Evolutionary conservation across 805 yeast species (phyloP).

Genomic region (Kuraishia cidri): DNA sequence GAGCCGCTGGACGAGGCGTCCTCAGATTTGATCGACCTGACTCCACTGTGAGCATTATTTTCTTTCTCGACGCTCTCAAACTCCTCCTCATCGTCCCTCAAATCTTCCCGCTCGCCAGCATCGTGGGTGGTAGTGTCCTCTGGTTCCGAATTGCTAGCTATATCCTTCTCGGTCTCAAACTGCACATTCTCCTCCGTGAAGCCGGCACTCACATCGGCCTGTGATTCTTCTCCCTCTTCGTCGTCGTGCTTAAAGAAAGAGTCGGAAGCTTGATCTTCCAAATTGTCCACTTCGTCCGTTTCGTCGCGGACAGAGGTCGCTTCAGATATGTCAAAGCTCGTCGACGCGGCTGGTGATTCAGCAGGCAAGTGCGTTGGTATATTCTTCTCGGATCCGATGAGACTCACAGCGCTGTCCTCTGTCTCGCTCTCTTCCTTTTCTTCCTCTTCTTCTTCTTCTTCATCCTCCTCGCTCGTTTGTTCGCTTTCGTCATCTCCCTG

Average conservation of each 20-base stretch:
- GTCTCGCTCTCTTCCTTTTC: background rate
- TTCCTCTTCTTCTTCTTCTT: slow-evolving; percentile 1
- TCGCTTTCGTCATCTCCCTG: slow-evolving; percentile 3
- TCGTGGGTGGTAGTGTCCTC: slow-evolving; percentile 1
- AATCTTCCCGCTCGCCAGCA: slow-evolving; percentile 2
- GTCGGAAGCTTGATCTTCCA: background rate
- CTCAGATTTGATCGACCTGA: too few relatives aligned
- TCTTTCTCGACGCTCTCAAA: slow-evolving; percentile 7
- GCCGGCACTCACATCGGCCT: background rate
- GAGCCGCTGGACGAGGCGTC: too few relatives aligned
- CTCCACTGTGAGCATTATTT: too few relatives aligned
- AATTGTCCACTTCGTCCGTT: background rate
- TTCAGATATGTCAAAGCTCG: too few relatives aligned
- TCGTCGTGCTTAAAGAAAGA: slow-evolving; percentile 3
- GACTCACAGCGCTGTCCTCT: background rate
- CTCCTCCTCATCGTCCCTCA: slow-evolving; percentile 5
- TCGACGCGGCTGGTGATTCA: too few relatives aligned
- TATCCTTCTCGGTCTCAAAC: background rate
- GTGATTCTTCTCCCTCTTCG: background rate
- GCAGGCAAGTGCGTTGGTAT: too few relatives aligned
- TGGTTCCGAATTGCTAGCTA: too few relatives aligned
- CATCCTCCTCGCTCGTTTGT: slow-evolving; percentile 8
- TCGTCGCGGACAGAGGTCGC: too few relatives aligned
- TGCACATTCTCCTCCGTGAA: background rate
- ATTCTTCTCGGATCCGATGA: too few relatives aligned